Evolutionary conservation across 1,284 basidiomycete species (phyloP), one percentile per base, ranked within the genome.

Genomic region (Farysia itapuensis): DNA sequence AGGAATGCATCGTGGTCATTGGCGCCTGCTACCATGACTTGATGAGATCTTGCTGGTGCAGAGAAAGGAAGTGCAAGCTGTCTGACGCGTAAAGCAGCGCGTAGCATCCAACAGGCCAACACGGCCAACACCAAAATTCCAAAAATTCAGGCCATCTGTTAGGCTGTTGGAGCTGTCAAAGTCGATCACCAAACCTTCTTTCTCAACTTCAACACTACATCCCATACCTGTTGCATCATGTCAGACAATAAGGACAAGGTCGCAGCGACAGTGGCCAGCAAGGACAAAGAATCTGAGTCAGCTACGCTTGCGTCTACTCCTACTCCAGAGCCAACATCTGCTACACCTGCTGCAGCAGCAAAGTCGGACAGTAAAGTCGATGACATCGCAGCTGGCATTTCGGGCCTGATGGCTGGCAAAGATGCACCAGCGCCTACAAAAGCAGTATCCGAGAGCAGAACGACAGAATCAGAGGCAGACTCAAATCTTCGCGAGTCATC

Each of bases 401-500:
- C 51, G 4, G 49, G 50, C 13, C 59, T 69, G 36, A 54, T 69
- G 60, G 31, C 39, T 44, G 61, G 64, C 47, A 39, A 42, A 13
- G 37, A 18, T 15, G 26, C 31, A 9, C 25, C 34, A 15, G 18
- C 12, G 8, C 9, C 43, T 5, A 24, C 35, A 14, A 49, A 49
- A 32, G 34, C 45, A 18, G 21, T n/a, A 1, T 24, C 23, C 2
- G 42, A 28, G 13, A 19, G n/a, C 20, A 29, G 40, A 30, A n/a
- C 37, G 9, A 37, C 35, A 11, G 39, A 12, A 34, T 43, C 45
- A 28, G 44, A 48, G 4, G 49, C 47, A 30, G 60, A 46, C n/a
- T 52, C 61, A 16, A 57, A 59, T 34, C 53, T 72, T 16, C 52
- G 43, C 35, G 65, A 70, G 48, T 66, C 72, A 3, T 57, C 53